Evolutionary conservation across 108 stramenopile species (phyloP).

Genomic region (Chaetoceros muelleri): DNA sequence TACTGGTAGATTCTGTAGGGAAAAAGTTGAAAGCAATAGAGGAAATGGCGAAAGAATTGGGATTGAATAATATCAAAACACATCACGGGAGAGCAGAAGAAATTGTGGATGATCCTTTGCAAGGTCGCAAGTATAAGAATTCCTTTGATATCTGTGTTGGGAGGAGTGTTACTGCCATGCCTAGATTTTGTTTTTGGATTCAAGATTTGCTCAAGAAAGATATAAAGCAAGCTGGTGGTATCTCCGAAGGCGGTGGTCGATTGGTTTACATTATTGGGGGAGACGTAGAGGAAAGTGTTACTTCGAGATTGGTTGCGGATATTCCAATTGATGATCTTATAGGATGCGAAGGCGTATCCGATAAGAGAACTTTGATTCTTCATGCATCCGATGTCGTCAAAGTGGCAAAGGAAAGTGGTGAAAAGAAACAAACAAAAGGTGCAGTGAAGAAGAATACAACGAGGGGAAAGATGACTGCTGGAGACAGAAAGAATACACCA

Average conservation of each 20-base stretch:
- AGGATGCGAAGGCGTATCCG: constrained; percentile 31
- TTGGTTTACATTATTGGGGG: constrained; percentile 78
- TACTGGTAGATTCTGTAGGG: constrained; percentile 65
- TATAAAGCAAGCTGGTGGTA: background rate
- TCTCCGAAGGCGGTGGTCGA: constrained; percentile 29
- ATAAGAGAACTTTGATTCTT: constrained; percentile 64
- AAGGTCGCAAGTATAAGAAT: constrained; percentile 7
- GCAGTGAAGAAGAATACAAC: constrained; percentile 2
- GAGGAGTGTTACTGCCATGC: constrained; percentile 66
- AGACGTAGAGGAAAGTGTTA: constrained; percentile 41
- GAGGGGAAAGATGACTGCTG: background rate
- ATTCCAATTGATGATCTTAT: constrained; percentile 34
- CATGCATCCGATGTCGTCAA: constrained; percentile 22
- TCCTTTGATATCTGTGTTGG: constrained; percentile 57
- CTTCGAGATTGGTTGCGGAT: constrained; percentile 25
- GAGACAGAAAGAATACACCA: constrained; percentile 19
- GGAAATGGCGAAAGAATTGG: constrained; percentile 61
- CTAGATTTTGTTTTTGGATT: constrained; percentile 69
- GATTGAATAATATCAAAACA: constrained; percentile 42
- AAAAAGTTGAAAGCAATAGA: constrained; percentile 73
- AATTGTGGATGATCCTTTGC: constrained; percentile 12
- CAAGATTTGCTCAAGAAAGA: constrained; percentile 32
- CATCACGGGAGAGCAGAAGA: constrained; percentile 70
- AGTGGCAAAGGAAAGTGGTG: constrained; percentile 50
- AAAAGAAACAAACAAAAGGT: constrained; percentile 16